Base-by-base conservation (phyloP, 2,329 filamentous ascomycete species). In the Fusarium sp. region DNA sequence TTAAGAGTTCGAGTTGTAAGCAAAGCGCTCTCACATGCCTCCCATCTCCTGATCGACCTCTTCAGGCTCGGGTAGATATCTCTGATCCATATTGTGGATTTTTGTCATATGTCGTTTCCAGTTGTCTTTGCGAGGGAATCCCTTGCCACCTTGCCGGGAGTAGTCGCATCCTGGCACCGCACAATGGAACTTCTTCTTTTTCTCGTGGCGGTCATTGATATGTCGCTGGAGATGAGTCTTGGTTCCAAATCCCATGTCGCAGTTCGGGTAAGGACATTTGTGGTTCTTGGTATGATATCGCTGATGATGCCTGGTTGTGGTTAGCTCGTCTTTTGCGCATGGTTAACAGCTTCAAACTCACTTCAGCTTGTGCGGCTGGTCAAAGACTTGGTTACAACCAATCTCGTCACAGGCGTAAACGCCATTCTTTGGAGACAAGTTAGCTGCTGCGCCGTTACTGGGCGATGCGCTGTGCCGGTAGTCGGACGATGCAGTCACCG, bases 31-130 rank as follows among this genome's bases (percentile, higher is more conserved):
- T 68, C 48, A 76, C 62, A 72, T 65, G 36, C 74, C 74, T 16
- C 63, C 58, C 74, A 76, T 76, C n/a, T 76, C 74, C 41, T 72
- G 77, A 62, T 84, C 83, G 15, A 78, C 77, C 54, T 83, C 79
- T 13, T 84, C 78, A 16, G 83, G 82, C 15, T 83, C 81, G 2
- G 84, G 83, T 7, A 82, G 77, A 23, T 75, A 62, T 48, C 72
- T 70, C 48, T 80, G 77, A 53, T 84, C 82, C 64, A 84, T 76
- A 37, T 83, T 77, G 70, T 90, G 88, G 70, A 89, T 89, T 76
- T 89, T 89, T 37, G 83, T 80, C 87, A 90, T 89, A 73, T 90
- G 88, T 60, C 88, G 80, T 71, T 87, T 85, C 88, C 88, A 90
- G 76, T 90, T 90, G 72, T 90, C 88, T 73, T 90, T 90, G 56